Percentiles rank a stretch among this genome's conserved stretches.
These are phyloP conservation scores for Zizania palustris DNA, from an alignment of 202 grass and related monocot genomes.

Conservation along the genomic window DNA sequence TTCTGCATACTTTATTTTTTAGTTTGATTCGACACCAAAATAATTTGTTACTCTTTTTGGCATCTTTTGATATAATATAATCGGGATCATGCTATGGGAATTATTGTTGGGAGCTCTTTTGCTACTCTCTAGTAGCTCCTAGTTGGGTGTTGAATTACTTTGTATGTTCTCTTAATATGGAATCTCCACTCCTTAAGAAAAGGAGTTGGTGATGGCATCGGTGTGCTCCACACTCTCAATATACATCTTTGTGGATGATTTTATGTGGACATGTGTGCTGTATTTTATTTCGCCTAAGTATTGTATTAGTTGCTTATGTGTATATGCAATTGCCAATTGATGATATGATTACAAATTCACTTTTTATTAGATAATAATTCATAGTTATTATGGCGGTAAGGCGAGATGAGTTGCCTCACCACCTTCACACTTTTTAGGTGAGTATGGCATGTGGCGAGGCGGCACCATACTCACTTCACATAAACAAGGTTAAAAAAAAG, in stretches of 20 bases:
- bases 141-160: constrained; percentile 5
- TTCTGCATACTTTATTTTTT: constrained; percentile 1
- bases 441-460: too few relatives aligned
- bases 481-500: too few relatives aligned
- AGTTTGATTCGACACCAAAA: not conserved
- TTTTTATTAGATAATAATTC: not conserved
- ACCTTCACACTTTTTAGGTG: too few relatives aligned
- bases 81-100: constrained; percentile 16
- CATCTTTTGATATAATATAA: not conserved
- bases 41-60: not conserved
- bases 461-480: too few relatives aligned
- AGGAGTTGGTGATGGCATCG: not conserved
- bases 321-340: not conserved
- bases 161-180: not conserved
- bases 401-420: too few relatives aligned
- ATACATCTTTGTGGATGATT: not conserved
- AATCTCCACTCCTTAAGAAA: not conserved
- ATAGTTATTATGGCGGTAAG: too few relatives aligned
- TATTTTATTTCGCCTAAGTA: not conserved
- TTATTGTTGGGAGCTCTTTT: constrained; percentile 14
- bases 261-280: not conserved
- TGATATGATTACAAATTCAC: not conserved
- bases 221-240: not conserved
- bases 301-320: not conserved
- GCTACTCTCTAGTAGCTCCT: not conserved